Percentiles rank a stretch among this genome's conserved stretches.
phyloP scores from a whole-genome alignment of 306 rosid genomes.

The Carpinus viminea region DNA sequence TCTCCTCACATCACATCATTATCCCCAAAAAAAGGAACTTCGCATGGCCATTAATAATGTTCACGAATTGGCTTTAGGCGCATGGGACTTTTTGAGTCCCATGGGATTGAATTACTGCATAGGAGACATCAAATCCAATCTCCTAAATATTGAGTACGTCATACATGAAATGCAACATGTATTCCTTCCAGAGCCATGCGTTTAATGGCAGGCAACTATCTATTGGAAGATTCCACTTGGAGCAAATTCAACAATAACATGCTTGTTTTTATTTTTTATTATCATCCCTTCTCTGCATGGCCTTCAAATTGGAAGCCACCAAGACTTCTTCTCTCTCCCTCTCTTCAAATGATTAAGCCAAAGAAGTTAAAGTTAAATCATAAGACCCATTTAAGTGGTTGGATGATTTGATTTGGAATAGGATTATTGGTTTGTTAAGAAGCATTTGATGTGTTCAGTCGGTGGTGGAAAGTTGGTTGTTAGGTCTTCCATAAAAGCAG shows the following conservation, averaged over 20 bases:
- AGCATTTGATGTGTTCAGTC: conserved; percentile 2
- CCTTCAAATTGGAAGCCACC: background rate
- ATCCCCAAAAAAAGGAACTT: background rate
- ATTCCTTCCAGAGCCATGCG: background rate
- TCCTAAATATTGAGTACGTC: background rate
- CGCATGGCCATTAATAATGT: background rate
- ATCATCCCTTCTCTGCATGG: background rate
- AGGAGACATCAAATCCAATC: background rate
- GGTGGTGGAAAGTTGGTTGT: conserved; percentile 14
- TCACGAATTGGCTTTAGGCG: conserved; percentile 5
- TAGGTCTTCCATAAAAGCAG: background rate
- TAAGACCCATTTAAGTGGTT: background rate
- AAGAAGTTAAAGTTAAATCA: conserved; percentile 14
- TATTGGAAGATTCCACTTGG: conserved; percentile 17
- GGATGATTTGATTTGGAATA: conserved; percentile 10
- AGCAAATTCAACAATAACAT: background rate
- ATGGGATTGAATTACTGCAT: background rate
- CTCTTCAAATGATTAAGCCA: conserved; percentile 6
- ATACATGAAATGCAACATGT: conserved; percentile 7
- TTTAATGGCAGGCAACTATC: conserved; percentile 30
- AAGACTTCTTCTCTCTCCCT: background rate
- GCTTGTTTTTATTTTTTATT: no score
- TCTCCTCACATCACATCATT: background rate
- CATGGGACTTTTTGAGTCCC: background rate
- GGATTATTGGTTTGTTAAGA: background rate